Percentiles rank a stretch among this genome's conserved stretches.
Conservation (phyloP, 768 basidiomycete genomes). For the Lyophyllum shimeji region DNA sequence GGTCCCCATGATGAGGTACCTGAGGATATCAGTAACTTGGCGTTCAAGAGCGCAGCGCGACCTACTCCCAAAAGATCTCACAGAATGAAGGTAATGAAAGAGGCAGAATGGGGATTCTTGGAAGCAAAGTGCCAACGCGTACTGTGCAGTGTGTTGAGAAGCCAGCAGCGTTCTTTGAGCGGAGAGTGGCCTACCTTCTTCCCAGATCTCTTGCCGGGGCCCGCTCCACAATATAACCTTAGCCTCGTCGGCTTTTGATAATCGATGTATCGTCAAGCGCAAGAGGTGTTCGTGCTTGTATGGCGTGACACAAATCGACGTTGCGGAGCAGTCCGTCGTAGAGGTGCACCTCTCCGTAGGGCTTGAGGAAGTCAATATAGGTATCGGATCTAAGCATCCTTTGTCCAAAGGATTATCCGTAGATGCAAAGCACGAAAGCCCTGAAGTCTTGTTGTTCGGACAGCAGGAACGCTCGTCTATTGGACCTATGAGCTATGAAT, state of each 20-base stretch:
- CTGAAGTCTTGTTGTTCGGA: background rate
- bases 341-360: slow-evolving; percentile 39
- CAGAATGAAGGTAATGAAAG: slow-evolving; percentile 38
- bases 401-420: slow-evolving; percentile 23
- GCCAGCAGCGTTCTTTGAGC: background rate
- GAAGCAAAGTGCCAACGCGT: slow-evolving; percentile 44
- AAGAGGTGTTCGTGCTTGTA: slow-evolving; percentile 50
- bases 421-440: slow-evolving; percentile 45
- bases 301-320: slow-evolving; percentile 49
- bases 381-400: slow-evolving; percentile 60
- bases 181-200: slow-evolving; percentile 50
- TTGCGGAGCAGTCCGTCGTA: slow-evolving; percentile 31
- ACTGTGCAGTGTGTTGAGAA: slow-evolving; percentile 38
- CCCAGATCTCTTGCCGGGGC: slow-evolving; percentile 59
- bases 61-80: slow-evolving; percentile 55
- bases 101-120: slow-evolving; percentile 43
- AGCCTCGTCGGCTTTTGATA: slow-evolving; percentile 18
- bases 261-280: slow-evolving; percentile 46
- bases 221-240: slow-evolving; percentile 74
- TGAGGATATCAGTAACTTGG: slow-evolving; percentile 21
- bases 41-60: slow-evolving; percentile 6
- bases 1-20: slow-evolving; percentile 65
- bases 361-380: slow-evolving; percentile 40
- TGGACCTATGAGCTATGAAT: background rate
- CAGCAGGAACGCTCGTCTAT: slow-evolving; percentile 8